phyloP scores from a whole-genome alignment of 805 yeast species.

The Candida silvatica region DNA sequence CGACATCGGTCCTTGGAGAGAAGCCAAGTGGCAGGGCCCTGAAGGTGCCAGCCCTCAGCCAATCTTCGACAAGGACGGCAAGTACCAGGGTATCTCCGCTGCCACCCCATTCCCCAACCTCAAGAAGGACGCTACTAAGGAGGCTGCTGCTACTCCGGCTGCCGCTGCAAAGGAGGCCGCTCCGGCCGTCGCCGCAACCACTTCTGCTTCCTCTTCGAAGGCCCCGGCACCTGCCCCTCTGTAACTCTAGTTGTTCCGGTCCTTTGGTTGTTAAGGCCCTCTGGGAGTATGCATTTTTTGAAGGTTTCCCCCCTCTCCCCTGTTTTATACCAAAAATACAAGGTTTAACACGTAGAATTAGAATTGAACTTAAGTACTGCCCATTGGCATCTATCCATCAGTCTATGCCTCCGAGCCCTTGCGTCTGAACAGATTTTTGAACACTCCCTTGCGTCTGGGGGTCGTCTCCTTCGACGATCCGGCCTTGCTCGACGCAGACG shows the following conservation, averaged over 20 bases:
- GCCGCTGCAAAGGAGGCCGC: not conserved
- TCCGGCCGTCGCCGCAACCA: not conserved
- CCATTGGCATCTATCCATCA: no score
- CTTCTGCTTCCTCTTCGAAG: not conserved
- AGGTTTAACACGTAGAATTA: not conserved
- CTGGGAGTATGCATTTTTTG: no score
- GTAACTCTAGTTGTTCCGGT: not conserved
- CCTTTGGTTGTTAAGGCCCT: no score
- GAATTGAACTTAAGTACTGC: not conserved
- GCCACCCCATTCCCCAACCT: not conserved
- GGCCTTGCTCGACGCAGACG: no score
- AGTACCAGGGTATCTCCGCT: no score
- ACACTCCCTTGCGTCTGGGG: no score
- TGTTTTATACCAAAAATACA: not conserved
- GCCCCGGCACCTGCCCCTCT: not conserved
- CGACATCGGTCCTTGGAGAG: slow-evolving; percentile 98
- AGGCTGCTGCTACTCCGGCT: not conserved
- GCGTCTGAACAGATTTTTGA: slow-evolving; percentile 17
- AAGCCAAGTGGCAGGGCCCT: slow-evolving; percentile 78
- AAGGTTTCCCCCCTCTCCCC: not conserved
- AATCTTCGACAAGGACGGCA: slow-evolving; percentile 1
- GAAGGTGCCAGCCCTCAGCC: slow-evolving; percentile 88
- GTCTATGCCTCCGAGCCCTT: no score
- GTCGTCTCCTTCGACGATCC: no score
- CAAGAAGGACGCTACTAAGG: not conserved